A percentile compares a stretch with the other conserved stretches of the same genome.
These are phyloP conservation scores for Phytopythium litorale DNA, from an alignment of 352 stramenopile species.

Conservation along the genomic window DNA sequence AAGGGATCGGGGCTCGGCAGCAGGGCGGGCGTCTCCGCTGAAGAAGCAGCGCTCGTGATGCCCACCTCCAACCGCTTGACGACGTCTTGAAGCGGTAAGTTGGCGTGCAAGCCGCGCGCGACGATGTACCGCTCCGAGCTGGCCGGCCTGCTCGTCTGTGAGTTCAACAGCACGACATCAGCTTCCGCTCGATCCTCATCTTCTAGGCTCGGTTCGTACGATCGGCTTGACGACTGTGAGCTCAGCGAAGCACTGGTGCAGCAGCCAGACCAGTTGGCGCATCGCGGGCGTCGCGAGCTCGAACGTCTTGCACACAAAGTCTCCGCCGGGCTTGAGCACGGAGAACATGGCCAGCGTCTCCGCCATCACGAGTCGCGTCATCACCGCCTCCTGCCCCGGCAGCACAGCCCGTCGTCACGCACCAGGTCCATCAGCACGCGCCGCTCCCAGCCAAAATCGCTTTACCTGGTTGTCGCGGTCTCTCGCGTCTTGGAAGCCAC, in stretches of 20 bases:
- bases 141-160: constrained; percentile 69
- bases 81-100: constrained; percentile 17
- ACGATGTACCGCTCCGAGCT: constrained; percentile 81
- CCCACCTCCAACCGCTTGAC: constrained; percentile 17
- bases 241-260: constrained; percentile 57
- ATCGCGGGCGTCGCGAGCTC: constrained; percentile 58
- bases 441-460: too few relatives aligned
- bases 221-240: constrained; percentile 71
- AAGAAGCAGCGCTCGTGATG: background rate
- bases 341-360: constrained; percentile 58
- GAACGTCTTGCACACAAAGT: constrained; percentile 83
- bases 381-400: constrained; percentile 45
- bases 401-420: background rate
- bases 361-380: constrained; percentile 57
- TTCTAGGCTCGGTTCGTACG: constrained; percentile 14
- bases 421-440: background rate
- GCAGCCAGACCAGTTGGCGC: constrained; percentile 57
- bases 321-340: constrained; percentile 37
- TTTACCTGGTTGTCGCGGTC: constrained; percentile 55
- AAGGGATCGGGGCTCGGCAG: constrained; percentile 15
- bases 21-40: constrained; percentile 2
- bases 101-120: constrained; percentile 19
- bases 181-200: background rate
- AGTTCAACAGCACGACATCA: constrained; percentile 4
- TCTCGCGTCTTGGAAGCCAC: constrained; percentile 65